These are phyloP conservation scores for Boletus sp. DNA, from an alignment of 768 basidiomycete species.

Conservation along the genomic window DNA sequence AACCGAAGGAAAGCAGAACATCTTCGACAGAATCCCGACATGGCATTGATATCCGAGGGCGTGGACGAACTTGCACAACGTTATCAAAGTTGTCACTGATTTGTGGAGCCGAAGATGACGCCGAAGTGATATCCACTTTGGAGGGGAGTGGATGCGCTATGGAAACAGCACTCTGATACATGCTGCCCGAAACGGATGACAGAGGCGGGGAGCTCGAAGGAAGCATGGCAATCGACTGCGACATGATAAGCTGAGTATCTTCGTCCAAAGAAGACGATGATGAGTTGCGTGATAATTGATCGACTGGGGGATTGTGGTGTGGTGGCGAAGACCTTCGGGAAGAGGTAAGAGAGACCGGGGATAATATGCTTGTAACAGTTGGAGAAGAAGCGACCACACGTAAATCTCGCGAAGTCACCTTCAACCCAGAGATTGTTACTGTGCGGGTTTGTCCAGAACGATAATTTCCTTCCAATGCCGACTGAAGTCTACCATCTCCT, in stretches of 20 bases:
- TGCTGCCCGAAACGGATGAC: constrained; percentile 56
- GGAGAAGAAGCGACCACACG: constrained; percentile 19
- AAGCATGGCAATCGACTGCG: constrained; percentile 67
- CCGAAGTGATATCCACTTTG: not conserved
- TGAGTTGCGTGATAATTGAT: constrained; percentile 43
- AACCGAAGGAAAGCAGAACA: constrained; percentile 58
- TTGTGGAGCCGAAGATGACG: not conserved
- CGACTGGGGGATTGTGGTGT: not conserved
- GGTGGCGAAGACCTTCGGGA: constrained; percentile 11
- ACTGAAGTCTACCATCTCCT: constrained; percentile 28
- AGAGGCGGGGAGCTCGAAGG: constrained; percentile 49
- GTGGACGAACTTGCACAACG: constrained; percentile 1
- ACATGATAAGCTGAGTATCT: constrained; percentile 64
- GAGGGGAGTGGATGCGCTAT: constrained; percentile 5
- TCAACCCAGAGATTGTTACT: constrained; percentile 56
- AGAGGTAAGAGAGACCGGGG: constrained; percentile 26
- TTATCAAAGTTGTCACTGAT: not conserved
- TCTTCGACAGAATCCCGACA: constrained; percentile 35
- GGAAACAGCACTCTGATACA: constrained; percentile 78
- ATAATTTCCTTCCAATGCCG: constrained; percentile 13
- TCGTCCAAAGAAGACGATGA: constrained; percentile 67
- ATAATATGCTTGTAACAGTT: constrained; percentile 21
- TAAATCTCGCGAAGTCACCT: constrained; percentile 51
- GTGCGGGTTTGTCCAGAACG: constrained; percentile 39
- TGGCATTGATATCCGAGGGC: constrained; percentile 8